Evolutionary conservation across 208 protist species (phyloP), one percentile per base, ranked within the genome.

Genomic region (Trypanosoma melophagium): DNA sequence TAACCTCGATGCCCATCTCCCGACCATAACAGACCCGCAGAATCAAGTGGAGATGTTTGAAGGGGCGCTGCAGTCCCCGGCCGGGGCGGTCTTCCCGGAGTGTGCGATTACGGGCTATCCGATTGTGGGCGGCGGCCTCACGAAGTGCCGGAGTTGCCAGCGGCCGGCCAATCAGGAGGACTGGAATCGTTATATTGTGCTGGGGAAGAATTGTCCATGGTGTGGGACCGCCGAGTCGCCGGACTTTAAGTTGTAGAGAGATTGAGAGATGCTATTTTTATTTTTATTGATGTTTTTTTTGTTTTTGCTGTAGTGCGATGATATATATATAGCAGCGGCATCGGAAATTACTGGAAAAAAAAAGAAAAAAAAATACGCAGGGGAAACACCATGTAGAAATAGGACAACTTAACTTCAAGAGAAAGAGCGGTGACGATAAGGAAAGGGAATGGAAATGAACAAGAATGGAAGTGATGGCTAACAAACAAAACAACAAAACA

Each of bases 31-130:
- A 47, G 87, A 94, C 53, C 84, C 81, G 9, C 86, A 95, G 58
- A 85, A 60, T 58, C 69, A 80, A 24, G 64, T 81, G 53, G 59
- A 71, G 49, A 95, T 95, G 82, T 97, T 94, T 72, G 93, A 91
- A 51, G 93, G 86, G 49, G 61, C 80, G 14, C 69, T 97, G 19
- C 76, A 77, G 67, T 93, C 93, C 3, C 85, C 87, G 7, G 70
- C 80, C 40, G 89, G 86, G 28, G 77, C 80, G 35, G 71, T 69
- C 17, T 95, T 85, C 75, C 85, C 89, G 5, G 75, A 89, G 58
- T 98, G 96, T 59, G 89, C 93, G 13, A 83, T 97, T 22, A 95
- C 88, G 9, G 94, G 95, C 13, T 97, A 96, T 69, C 91, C 93
- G 5, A 81, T 97, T 52, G 56, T 96, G 3, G 76, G 76, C 35